Evolutionary conservation across 2,329 filamentous ascomycete genomes (phyloP), one percentile per base, ranked within the genome.

Genomic region (Alternaria arborescens): DNA sequence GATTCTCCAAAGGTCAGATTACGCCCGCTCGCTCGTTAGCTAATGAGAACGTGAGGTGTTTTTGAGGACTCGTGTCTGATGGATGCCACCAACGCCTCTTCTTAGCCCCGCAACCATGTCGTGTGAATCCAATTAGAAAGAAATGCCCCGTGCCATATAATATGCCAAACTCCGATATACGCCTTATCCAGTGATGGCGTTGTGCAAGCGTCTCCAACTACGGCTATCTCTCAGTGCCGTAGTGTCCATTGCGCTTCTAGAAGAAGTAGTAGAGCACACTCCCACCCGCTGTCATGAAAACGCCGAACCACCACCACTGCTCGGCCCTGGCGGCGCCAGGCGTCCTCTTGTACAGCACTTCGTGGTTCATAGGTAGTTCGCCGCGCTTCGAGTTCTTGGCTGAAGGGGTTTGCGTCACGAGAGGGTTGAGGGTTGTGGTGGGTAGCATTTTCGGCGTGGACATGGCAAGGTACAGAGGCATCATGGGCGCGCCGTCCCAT

Each of bases 391-490:
- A 68, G 55, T 77, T 82, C 3, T 79, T 76, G 1, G 71, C 64
- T 2, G 80, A 69, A 7, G 72, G 58, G 12, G 72, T 76, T 11
- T 76, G 67, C 14, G 78, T 77, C 4, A 75, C 73, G 20, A 79
- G 72, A 1, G 88, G 87, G 70, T 91, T 88, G 61, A 92, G 80
- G 0, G 88, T 90, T 11, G 82, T 82, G 3, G 89, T 91, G 2
- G 89, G 89, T 6, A 91, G 84, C 88, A 92, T 92, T 71, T 88
- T 79, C 0, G 89, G 89, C 5, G 88, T 86, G 12, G 78, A 82
- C 72, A 84, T 87, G 64, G 84, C 85, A 46, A 90, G 82, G 76
- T 89, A 92, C 82, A 92, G 83, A 11, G 89, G 89, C 66, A 89
- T 85, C 78, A 91, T 80, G 11, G 88, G 88, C 1, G 86, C 78